These are phyloP conservation scores for Aspergillus viridinutans DNA, from an alignment of 2,329 filamentous ascomycete genomes.

Conservation along the genomic window DNA sequence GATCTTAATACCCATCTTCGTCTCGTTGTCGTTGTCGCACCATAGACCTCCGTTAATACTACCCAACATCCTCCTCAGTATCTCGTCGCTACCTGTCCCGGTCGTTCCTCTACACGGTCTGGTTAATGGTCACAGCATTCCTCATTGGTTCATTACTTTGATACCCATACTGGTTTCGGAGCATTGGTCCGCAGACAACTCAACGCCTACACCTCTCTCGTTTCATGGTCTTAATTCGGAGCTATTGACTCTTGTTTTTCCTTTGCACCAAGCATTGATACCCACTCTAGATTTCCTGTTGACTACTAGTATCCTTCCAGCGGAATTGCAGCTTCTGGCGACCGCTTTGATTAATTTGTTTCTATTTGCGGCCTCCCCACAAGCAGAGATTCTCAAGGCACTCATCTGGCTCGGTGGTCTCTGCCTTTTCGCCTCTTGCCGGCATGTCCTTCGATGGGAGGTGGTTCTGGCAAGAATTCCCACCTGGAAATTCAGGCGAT, in stretches of 20 bases:
- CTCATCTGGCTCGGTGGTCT: constrained; percentile 83
- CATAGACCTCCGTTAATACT: constrained; percentile 61
- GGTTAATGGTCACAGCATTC: constrained; percentile 55
- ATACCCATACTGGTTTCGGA: constrained; percentile 60
- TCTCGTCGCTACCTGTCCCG: constrained; percentile 69
- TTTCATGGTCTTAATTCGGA: constrained; percentile 51
- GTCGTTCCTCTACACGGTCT: constrained; percentile 63
- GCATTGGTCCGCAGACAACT: constrained; percentile 32
- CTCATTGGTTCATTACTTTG: constrained; percentile 78
- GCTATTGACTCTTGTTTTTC: constrained; percentile 65
- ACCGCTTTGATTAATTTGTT: constrained; percentile 76
- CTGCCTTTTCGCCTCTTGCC: constrained; percentile 67
- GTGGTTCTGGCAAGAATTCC: constrained; percentile 83
- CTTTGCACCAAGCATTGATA: constrained; percentile 75
- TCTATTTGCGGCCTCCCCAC: constrained; percentile 72
- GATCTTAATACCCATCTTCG: constrained; percentile 67
- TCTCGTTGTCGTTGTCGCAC: constrained; percentile 68
- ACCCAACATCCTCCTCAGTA: constrained; percentile 75
- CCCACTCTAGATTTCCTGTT: constrained; percentile 73
- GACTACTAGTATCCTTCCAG: constrained; percentile 78
- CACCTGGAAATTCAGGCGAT: constrained; percentile 77
- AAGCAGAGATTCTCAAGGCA: constrained; percentile 78
- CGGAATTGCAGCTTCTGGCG: constrained; percentile 85
- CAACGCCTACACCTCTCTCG: constrained; percentile 29
- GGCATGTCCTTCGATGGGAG: constrained; percentile 73